Percentiles rank a stretch among this genome's conserved stretches.
phyloP scores from a whole-genome alignment of 108 stramenopile species.

The Bacterosira constricta region DNA sequence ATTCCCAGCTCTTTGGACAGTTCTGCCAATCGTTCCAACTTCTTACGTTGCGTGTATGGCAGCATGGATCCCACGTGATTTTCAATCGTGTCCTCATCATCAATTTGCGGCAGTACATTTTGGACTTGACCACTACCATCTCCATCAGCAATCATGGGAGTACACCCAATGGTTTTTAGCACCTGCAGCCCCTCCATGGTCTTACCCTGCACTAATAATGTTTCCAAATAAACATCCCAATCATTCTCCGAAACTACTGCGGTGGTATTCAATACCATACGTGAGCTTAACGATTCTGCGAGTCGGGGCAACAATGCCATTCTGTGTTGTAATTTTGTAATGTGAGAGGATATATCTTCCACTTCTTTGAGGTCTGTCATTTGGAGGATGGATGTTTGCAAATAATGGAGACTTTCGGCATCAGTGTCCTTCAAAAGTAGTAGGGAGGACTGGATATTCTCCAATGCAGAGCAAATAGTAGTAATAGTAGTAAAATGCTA shows the following conservation, averaged over 20 bases:
- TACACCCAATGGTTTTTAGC: conserved; percentile 35
- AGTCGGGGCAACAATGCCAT: conserved; percentile 65
- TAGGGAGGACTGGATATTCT: too few species aligned
- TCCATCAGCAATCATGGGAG: conserved; percentile 11
- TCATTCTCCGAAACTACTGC: conserved; percentile 51
- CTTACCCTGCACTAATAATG: conserved; percentile 61
- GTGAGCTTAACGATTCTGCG: conserved; percentile 67
- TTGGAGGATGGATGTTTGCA: background rate
- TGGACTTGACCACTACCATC: conserved; percentile 7
- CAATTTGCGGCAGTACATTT: conserved; percentile 21
- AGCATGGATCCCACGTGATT: conserved; percentile 46
- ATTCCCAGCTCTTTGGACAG: conserved; percentile 40
- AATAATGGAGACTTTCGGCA: too few species aligned
- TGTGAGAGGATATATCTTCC: conserved; percentile 11
- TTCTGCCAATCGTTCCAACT: conserved; percentile 45
- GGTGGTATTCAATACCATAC: conserved; percentile 34
- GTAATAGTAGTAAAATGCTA: too few species aligned
- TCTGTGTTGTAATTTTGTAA: conserved; percentile 31
- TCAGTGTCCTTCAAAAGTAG: too few species aligned
- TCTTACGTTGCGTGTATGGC: conserved; percentile 43
- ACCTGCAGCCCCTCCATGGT: conserved; percentile 59
- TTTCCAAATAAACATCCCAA: conserved; percentile 57
- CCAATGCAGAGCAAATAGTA: too few species aligned
- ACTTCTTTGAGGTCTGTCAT: conserved; percentile 3
- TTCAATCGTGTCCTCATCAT: conserved; percentile 42